Percentiles rank a stretch among this genome's conserved stretches.
Conservation (phyloP, 2,329 filamentous ascomycete species). For the Trichoderma semiorbis region DNA sequence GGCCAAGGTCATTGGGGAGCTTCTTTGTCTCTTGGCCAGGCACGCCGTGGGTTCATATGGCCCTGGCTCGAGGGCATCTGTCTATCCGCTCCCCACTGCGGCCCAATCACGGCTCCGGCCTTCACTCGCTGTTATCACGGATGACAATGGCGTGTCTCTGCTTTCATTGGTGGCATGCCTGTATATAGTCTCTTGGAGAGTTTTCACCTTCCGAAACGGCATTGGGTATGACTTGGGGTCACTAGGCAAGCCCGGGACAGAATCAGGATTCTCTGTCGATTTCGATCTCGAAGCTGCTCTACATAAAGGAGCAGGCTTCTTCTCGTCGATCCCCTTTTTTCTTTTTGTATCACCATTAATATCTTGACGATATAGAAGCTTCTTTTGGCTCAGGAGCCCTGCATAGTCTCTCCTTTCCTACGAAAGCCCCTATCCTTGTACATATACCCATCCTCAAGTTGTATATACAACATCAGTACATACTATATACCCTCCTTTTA, state of each 20-base stretch:
- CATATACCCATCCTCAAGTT: conserved; percentile 5
- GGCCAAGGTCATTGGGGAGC: conserved; percentile 10
- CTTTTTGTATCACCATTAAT: conserved; percentile 1
- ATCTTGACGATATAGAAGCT: conserved; percentile 16
- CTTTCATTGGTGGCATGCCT: conserved; percentile 9
- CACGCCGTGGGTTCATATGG: conserved; percentile 8
- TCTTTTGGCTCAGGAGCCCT: conserved; percentile 16
- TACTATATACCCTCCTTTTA: not conserved
- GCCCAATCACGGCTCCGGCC: conserved; percentile 5
- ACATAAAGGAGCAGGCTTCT: conserved; percentile 12
- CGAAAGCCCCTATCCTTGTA: conserved; percentile 4
- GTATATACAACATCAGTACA: conserved; percentile 8
- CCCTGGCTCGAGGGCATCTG: conserved; percentile 4
- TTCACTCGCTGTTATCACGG: not conserved
- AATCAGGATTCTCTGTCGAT: not conserved
- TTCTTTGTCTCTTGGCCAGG: conserved; percentile 2
- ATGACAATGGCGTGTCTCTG: conserved; percentile 13
- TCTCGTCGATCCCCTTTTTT: not conserved
- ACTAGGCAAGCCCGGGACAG: not conserved
- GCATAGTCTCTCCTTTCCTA: conserved; percentile 11
- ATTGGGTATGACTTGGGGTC: conserved; percentile 17
- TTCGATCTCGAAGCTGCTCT: not conserved
- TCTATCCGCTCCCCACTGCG: not conserved
- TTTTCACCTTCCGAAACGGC: conserved; percentile 19
- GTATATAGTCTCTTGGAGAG: not conserved